These are phyloP conservation scores for Arachis monticola DNA, from an alignment of 331 rosid species.

Conservation along the genomic window DNA sequence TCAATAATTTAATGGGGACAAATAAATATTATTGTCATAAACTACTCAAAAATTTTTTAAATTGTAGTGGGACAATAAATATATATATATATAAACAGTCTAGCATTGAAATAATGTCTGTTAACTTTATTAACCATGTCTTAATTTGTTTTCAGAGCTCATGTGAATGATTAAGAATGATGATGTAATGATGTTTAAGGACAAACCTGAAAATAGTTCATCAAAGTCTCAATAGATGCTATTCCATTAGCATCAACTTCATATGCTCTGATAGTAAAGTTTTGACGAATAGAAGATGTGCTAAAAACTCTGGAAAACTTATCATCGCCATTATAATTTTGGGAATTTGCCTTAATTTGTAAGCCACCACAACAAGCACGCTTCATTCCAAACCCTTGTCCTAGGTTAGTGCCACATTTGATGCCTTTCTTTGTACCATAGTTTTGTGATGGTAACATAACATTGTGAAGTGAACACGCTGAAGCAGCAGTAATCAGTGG, in stretches of 20 bases:
- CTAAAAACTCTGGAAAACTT: slow-evolving; percentile 62
- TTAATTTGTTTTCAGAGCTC: too few species aligned
- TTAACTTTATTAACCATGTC: too few species aligned
- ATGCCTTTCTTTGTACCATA: slow-evolving; percentile 46
- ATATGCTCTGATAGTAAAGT: slow-evolving; percentile 89
- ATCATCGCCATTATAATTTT: slow-evolving; percentile 74
- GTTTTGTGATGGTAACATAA: slow-evolving; percentile 57
- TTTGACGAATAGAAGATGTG: slow-evolving; percentile 68
- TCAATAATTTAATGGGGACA: too few species aligned
- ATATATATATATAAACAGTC: too few species aligned
- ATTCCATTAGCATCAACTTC: slow-evolving; percentile 98
- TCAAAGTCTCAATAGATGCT: slow-evolving; percentile 86
- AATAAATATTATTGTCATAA: too few species aligned
- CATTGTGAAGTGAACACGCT: slow-evolving; percentile 65
- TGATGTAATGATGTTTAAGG: too few species aligned
- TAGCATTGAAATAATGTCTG: too few species aligned
- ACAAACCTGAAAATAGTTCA: slow-evolving; percentile 93
- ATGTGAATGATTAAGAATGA: too few species aligned
- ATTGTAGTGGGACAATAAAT: too few species aligned
- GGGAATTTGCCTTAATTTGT: slow-evolving; percentile 86
- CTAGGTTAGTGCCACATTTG: slow-evolving; percentile 57
- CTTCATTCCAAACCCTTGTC: slow-evolving; percentile 57
- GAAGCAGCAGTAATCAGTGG: slow-evolving; percentile 75
- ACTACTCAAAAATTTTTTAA: too few species aligned
- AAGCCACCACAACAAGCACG: slow-evolving; percentile 57